Conservation (phyloP, 23 red algal species). For the Gracilaria gracilis region DNA sequence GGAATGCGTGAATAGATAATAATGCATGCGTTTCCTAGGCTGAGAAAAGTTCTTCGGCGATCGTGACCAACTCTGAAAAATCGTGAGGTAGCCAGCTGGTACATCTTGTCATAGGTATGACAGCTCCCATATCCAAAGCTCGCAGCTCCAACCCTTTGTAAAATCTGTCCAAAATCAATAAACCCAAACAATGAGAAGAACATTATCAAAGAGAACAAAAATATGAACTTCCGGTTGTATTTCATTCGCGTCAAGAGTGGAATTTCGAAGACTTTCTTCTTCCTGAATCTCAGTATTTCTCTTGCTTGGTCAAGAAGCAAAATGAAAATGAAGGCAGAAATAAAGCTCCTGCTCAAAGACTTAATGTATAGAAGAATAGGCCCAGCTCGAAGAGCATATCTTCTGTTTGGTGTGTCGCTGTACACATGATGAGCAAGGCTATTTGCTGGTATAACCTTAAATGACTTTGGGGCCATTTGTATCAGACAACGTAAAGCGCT, state of each 20-base stretch:
- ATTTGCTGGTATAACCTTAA: background rate
- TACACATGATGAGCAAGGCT: constrained; percentile 11
- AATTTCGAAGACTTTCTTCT: background rate
- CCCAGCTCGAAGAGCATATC: background rate
- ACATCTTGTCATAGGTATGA: background rate
- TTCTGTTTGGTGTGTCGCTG: background rate
- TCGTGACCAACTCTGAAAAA: background rate
- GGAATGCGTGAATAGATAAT: background rate
- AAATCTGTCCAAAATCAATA: background rate
- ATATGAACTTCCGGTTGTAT: background rate
- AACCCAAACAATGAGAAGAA: background rate
- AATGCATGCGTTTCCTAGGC: background rate
- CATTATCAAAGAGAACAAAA: background rate
- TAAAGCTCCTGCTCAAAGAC: background rate
- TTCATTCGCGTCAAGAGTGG: background rate
- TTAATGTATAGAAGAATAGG: background rate
- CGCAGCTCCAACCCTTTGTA: background rate
- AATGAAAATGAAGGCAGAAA: constrained; percentile 5
- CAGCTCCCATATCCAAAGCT: background rate
- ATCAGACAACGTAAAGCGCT: background rate
- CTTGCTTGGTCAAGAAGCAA: background rate
- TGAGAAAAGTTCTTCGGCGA: background rate
- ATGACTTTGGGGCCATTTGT: background rate
- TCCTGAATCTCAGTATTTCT: background rate
- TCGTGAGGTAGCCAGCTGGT: background rate